Evolutionary conservation across 176 grass and related monocot species (phyloP).

Genomic region (Ampelocalamus luodianensis): DNA sequence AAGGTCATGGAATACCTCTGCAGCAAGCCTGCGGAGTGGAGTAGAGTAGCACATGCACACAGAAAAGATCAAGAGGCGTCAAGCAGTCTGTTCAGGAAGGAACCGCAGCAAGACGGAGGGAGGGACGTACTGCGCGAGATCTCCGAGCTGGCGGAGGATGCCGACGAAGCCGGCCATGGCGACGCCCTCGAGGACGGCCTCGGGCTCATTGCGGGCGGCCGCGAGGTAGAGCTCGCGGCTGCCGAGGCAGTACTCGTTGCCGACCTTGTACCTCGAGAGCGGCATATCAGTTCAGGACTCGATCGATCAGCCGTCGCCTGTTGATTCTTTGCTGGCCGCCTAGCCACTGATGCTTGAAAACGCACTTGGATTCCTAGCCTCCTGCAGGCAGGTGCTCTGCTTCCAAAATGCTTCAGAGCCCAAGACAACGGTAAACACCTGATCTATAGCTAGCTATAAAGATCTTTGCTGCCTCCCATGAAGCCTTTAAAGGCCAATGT

Average conservation of each 20-base stretch:
- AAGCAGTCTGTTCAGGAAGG: too few species aligned
- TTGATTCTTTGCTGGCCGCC: background rate
- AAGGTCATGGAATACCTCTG: constrained; percentile 58
- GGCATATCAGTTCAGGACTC: background rate
- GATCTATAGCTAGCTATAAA: too few species aligned
- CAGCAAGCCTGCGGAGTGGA: constrained; percentile 45
- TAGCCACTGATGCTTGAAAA: too few species aligned
- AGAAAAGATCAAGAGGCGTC: background rate
- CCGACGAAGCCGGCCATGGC: constrained; percentile 60
- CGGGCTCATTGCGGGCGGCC: constrained; percentile 44
- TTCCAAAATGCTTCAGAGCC: background rate
- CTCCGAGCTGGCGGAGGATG: constrained; percentile 72
- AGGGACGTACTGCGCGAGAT: constrained; percentile 63
- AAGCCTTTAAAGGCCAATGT: too few species aligned
- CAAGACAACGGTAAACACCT: too few species aligned
- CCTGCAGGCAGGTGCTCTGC: background rate
- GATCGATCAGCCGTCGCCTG: too few species aligned
- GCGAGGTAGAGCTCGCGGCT: constrained; percentile 25
- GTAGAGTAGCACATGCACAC: background rate
- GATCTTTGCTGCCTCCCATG: too few species aligned
- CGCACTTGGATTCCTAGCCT: too few species aligned
- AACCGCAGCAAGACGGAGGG: background rate
- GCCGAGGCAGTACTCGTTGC: constrained; percentile 50
- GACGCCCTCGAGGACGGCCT: constrained; percentile 50
- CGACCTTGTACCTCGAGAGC: background rate